Evolutionary conservation across 352 stramenopile species (phyloP).

Genomic region (Phytophthora pini): DNA sequence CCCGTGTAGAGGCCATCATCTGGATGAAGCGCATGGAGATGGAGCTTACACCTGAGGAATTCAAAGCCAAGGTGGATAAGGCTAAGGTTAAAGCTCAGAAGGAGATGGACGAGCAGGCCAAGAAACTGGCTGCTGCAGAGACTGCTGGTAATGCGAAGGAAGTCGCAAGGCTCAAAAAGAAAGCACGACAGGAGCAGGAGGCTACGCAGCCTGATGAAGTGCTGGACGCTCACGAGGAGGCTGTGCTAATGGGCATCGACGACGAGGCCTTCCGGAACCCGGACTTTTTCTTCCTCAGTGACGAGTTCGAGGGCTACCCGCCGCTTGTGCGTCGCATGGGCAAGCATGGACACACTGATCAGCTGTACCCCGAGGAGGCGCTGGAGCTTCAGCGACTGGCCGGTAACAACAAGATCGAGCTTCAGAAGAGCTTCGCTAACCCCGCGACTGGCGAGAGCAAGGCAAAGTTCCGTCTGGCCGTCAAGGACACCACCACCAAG

Average conservation of each 20-base stretch:
- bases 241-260: conserved; percentile 62
- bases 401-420: conserved; percentile 71
- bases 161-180: conserved; percentile 62
- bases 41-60: conserved; percentile 64
- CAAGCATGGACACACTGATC: conserved; percentile 84
- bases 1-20: conserved; percentile 83
- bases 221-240: conserved; percentile 63
- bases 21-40: conserved; percentile 75
- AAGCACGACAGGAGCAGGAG: conserved; percentile 50
- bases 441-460: conserved; percentile 50
- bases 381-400: conserved; percentile 76
- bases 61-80: conserved; percentile 63
- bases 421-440: conserved; percentile 85
- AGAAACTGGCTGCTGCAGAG: conserved; percentile 56
- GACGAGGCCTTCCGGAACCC: conserved; percentile 82
- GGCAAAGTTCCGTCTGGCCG: conserved; percentile 76
- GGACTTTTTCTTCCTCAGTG: conserved; percentile 88
- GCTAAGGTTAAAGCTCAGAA: conserved; percentile 56
- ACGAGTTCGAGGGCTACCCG: conserved; percentile 83
- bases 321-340: conserved; percentile 80
- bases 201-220: conserved; percentile 60
- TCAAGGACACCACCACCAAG: conserved; percentile 86
- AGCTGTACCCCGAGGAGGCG: conserved; percentile 83
- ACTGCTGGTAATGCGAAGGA: conserved; percentile 66
- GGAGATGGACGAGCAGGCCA: conserved; percentile 45